Base-by-base conservation (phyloP, 768 basidiomycete species). In the Leccinum uliginosum region DNA sequence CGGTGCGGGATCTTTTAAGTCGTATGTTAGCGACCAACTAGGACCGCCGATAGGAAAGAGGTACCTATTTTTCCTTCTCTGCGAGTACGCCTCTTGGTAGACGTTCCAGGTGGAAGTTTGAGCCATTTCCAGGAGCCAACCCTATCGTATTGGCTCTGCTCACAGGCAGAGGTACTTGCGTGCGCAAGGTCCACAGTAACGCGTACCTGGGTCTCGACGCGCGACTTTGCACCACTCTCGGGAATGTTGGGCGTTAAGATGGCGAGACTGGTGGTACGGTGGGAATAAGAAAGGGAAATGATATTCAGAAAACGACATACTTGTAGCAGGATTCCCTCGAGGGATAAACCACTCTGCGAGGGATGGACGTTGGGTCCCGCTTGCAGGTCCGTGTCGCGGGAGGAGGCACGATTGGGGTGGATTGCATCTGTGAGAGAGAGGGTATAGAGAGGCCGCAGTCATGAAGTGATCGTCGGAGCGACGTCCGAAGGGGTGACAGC, bases 151-250 rank as follows among this genome's bases (percentile, higher is more conserved):
- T 82, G 84, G 65, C 72, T 70, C 6, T 82, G 81, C 60, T 89
- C 83, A 8, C 78, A 77, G 2, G 82, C 78, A 5, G 85, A 82
- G 6, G 76, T 69, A 63, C 79, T 85, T 23, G 84, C 77, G 63
- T 87, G 83, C 5, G 87, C 87, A 50, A 92, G 77, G 66, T 93
- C 89, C 38, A 96, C 77, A 3, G 86, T 83, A 40, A 95, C 83
- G 67, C 93, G 85, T 50, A 96, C 86, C 76, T 96, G 93, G 3
- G 93, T 96, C 71, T 96, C 93, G n/a, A 96, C 93, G 32, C 93
- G 83, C 48, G 90, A 93, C 73, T 96, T 95, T 14, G 93, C 86
- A 24, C 93, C 93, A 45, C 77, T 75, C 63, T 84, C 82, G 6
- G 93, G 92, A 53, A 96, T 84, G 65, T 85, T 91, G 21, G 91